These are phyloP conservation scores for Mycogone perniciosa DNA, from an alignment of 2,329 filamentous ascomycete genomes.

Conservation along the genomic window DNA sequence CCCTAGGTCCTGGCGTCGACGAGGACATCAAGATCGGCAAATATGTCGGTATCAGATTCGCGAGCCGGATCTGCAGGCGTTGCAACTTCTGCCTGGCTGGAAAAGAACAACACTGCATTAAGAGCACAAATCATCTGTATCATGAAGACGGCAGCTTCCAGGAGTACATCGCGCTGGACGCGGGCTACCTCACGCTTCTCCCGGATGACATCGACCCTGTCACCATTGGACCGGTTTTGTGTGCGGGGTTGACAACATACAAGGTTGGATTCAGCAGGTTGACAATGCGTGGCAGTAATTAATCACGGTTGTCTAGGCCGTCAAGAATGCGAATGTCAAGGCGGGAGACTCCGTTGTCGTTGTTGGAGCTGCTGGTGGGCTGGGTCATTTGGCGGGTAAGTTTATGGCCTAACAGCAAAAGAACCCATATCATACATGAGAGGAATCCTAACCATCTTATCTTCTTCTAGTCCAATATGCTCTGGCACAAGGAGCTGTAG, in stretches of 20 bases:
- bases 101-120: conserved; percentile 14
- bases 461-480: conserved; percentile 13
- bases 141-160: conserved; percentile 17
- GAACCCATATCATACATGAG: not conserved
- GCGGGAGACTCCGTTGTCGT: conserved; percentile 15
- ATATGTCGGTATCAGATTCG: conserved; percentile 13
- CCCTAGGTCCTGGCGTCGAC: conserved; percentile 11
- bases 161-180: conserved; percentile 13
- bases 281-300: not conserved
- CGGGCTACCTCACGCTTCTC: conserved; percentile 9
- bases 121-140: conserved; percentile 16
- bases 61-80: conserved; percentile 9
- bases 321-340: conserved; percentile 15
- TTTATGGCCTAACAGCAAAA: not conserved
- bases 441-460: not conserved
- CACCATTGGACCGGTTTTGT: conserved; percentile 11
- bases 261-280: not conserved
- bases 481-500: conserved; percentile 12
- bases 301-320: conserved; percentile 6
- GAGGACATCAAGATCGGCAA: conserved; percentile 12
- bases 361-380: conserved; percentile 12
- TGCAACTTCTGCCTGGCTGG: conserved; percentile 15
- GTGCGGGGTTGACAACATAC: conserved; percentile 16
- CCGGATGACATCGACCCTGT: conserved; percentile 14
- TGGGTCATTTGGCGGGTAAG: conserved; percentile 15